Evolutionary conservation across 352 stramenopile species (phyloP).

Genomic region (Plasmopara halstedii): DNA sequence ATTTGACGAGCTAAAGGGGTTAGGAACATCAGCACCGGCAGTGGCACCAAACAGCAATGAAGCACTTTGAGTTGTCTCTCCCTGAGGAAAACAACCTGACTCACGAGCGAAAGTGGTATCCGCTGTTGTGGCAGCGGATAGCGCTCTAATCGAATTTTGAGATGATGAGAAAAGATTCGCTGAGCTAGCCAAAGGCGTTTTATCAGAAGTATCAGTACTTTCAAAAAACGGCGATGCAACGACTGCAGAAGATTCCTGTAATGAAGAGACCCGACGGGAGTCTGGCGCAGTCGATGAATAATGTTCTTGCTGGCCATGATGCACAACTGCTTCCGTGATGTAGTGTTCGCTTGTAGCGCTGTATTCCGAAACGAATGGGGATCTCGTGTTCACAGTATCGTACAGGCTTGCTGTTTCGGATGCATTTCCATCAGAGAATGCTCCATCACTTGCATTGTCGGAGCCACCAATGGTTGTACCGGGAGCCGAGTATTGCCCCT

Average conservation of each 20-base stretch:
- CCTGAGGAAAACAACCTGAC: slow-evolving; percentile 3
- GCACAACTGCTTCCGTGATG: slow-evolving; percentile 22
- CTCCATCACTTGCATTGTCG: slow-evolving; percentile 46
- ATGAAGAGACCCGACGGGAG: slow-evolving; percentile 10
- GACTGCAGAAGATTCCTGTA: slow-evolving; percentile 9
- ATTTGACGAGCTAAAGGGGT: slow-evolving; percentile 48
- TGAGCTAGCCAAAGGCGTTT: slow-evolving; percentile 41
- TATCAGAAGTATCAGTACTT: slow-evolving; percentile 15
- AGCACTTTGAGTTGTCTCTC: slow-evolving; percentile 31
- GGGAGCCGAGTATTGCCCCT: slow-evolving; percentile 56
- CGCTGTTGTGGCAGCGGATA: slow-evolving; percentile 2
- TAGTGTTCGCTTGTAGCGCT: slow-evolving; percentile 28
- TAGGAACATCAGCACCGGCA: slow-evolving; percentile 30
- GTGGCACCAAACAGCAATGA: slow-evolving; percentile 58
- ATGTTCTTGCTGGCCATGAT: slow-evolving; percentile 8
- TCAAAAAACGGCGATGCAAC: slow-evolving; percentile 16
- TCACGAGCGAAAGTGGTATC: slow-evolving; percentile 10
- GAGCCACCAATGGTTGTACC: slow-evolving; percentile 53
- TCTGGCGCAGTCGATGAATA: slow-evolving; percentile 25
- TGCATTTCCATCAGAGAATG: slow-evolving; percentile 51
- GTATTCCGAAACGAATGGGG: slow-evolving; percentile 30
- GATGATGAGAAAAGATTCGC: slow-evolving; percentile 21
- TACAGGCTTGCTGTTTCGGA: slow-evolving; percentile 50
- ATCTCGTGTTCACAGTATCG: slow-evolving; percentile 33
- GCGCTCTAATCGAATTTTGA: slow-evolving; percentile 6